Evolutionary conservation across 257 asterid genomes (phyloP).

Genomic region (Scutellaria galericulata): DNA sequence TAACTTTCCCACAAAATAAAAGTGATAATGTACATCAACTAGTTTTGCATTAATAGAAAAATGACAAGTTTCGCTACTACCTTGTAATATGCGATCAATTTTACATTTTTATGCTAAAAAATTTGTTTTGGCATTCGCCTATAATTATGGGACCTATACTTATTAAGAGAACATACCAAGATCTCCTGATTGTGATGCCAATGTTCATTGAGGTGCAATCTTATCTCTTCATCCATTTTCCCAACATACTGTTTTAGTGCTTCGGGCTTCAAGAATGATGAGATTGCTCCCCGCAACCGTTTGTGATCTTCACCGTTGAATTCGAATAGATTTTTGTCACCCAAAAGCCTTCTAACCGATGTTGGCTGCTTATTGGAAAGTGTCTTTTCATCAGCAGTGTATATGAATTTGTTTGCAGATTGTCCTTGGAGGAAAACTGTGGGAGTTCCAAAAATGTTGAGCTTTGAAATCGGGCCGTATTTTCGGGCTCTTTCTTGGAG

Average conservation of each 20-base stretch:
- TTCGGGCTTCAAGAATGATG: conserved; percentile 32
- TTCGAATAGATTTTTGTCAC: conserved; percentile 3
- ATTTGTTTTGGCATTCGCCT: no score
- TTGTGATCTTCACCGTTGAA: conserved; percentile 16
- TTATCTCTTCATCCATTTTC: conserved; percentile 26
- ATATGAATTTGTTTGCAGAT: conserved; percentile 30
- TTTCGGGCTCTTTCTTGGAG: conserved; percentile 21
- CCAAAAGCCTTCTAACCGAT: conserved; percentile 21
- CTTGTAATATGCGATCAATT: no score
- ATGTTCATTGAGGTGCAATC: conserved; percentile 21
- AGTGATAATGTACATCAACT: no score
- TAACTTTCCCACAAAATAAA: no score
- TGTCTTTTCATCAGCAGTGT: neutral
- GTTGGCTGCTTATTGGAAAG: conserved; percentile 18
- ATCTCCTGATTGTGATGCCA: conserved; percentile 15
- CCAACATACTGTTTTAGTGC: conserved; percentile 27
- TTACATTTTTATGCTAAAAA: no score
- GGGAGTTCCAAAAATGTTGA: conserved; percentile 18
- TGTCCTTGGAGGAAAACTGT: conserved; percentile 14
- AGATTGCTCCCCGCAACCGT: conserved; percentile 23
- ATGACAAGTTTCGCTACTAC: no score
- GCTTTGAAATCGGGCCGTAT: conserved; percentile 34
- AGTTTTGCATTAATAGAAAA: no score
- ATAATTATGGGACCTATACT: no score
- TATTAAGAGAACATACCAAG: neutral